phyloP scores from a whole-genome alignment of 176 grass and related monocot species.

The Carex pumila region DNA sequence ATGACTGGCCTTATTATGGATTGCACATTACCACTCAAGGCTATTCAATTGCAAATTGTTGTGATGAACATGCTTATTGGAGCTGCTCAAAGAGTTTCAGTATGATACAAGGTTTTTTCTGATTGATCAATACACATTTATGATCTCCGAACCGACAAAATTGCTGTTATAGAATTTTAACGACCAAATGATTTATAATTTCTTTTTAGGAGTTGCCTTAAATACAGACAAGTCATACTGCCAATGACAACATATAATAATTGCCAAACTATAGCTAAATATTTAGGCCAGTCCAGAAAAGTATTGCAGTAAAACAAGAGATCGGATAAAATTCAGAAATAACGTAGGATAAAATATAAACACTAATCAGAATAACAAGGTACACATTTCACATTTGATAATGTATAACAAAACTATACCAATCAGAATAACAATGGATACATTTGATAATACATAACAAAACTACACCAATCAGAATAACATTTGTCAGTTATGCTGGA shows the following conservation, averaged over 20 bases:
- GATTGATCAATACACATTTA: conserved; percentile 16
- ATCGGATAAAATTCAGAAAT: background rate
- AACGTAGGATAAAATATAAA: background rate
- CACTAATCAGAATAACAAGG: background rate
- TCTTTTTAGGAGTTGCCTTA: background rate
- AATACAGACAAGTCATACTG: background rate
- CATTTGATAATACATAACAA: no score
- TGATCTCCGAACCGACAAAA: background rate
- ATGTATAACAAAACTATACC: no score
- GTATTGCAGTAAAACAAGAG: background rate
- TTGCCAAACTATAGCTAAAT: background rate
- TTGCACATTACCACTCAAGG: conserved; percentile 61
- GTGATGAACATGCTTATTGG: conserved; percentile 82
- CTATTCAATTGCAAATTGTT: conserved; percentile 79
- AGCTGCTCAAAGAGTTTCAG: conserved; percentile 50
- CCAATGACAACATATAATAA: background rate
- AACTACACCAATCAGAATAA: no score
- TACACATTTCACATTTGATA: background rate
- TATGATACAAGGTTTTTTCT: conserved; percentile 30
- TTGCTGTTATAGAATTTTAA: background rate
- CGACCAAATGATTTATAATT: background rate
- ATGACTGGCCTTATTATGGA: conserved; percentile 86
- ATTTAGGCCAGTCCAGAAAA: background rate
- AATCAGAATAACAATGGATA: no score
- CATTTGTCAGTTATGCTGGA: no score